Base-by-base conservation (phyloP, 2,329 filamentous ascomycete genomes). In the Hypomyces rosellus region DNA sequence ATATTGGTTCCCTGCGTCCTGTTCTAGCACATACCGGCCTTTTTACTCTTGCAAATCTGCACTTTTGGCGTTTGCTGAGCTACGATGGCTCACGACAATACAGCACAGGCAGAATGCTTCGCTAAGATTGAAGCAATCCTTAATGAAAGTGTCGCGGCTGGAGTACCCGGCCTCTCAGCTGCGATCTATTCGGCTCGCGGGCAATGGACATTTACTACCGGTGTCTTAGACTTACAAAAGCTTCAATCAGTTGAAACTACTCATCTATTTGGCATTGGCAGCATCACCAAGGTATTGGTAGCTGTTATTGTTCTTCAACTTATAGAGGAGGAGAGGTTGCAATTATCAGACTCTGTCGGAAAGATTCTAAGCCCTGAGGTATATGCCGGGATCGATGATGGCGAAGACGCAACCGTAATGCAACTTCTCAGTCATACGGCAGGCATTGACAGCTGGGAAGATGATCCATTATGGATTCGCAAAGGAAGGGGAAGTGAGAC, bases 271-370 rank as follows among this genome's bases (percentile, higher is more conserved):
- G 54, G 54, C 16, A 38, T 55, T 34, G 54, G 54, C 30, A 54
- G 51, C 46, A 54, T 55, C 33, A 55, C 54, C 36, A 55, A 55
- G n/a, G 49, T 55, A n/a, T 54, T 55, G 14, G 45, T 49, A 5
- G 46, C 54, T 4, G 49, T 52, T 3, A 51, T 55, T 9, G 34
- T 55, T 16, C 45, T 55, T 5, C 54, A 55, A 42, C 54, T 55
- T 20, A 42, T 51, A 7, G 54, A 55, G 41, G 49, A 55, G 13
- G 49, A 52, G n/a, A 55, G 50, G 44, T 37, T 55, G 4, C 41
- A 36, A 1, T 20, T 54, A 33, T 46, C 49, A 4, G 54, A 54
- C 11, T 50, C 49, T 7, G 49, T 54, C 36, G 39, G 46, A n/a
- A 8, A 46, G 36, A 38, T 50, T 8, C 33, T 55, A 11, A 18